phyloP scores from a whole-genome alignment of 352 stramenopile species.

The Blastocystis sp. region DNA sequence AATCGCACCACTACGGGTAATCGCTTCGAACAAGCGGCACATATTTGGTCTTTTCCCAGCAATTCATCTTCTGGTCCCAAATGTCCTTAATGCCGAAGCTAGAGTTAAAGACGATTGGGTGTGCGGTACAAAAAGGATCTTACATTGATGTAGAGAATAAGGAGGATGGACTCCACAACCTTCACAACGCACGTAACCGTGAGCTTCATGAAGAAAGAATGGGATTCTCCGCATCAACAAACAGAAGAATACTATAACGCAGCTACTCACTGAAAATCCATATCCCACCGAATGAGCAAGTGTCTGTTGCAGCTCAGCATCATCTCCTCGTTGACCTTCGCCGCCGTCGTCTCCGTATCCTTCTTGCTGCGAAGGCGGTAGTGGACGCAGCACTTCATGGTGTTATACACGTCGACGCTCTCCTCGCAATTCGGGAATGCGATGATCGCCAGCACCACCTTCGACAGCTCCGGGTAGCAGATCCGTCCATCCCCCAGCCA shows the following conservation, averaged over 20 bases:
- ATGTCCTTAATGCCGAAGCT: conserved; percentile 24
- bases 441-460: neutral
- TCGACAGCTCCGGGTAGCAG: neutral
- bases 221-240: neutral
- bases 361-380: conserved; percentile 27
- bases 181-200: neutral
- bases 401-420: neutral
- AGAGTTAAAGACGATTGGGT: neutral
- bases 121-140: conserved; percentile 3
- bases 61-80: conserved; percentile 32
- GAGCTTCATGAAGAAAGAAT: neutral
- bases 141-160: conserved; percentile 33
- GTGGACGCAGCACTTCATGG: conserved; percentile 26
- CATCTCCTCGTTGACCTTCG: conserved; percentile 13
- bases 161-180: neutral
- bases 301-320: conserved; percentile 39
- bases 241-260: neutral
- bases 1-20: conserved; percentile 24
- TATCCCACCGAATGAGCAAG: conserved; percentile 43
- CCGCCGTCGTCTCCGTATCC: neutral
- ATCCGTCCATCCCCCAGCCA: neutral
- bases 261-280: conserved; percentile 45
- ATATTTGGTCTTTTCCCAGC: conserved; percentile 38
- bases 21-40: neutral
- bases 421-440: neutral